Percentiles rank a stretch among this genome's conserved stretches.
Conservation (phyloP, 148 eudicot species). For the Rhododendron mucronatum region DNA sequence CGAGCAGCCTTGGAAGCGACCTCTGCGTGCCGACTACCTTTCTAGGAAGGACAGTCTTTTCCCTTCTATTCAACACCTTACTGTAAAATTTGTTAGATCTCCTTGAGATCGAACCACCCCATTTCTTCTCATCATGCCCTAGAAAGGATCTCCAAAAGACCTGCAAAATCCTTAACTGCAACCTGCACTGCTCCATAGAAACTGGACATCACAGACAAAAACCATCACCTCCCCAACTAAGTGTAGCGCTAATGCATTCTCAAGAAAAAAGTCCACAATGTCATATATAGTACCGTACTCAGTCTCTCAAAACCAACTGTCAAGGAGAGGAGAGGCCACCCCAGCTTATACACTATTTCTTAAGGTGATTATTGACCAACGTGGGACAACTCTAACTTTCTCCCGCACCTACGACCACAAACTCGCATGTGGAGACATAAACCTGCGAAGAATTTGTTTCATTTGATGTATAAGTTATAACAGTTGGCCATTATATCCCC, state of each 20-base stretch:
- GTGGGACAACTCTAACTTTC: not conserved
- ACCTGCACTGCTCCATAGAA: not conserved
- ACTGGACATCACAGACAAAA: not conserved
- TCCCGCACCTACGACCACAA: not conserved
- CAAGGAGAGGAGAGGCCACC: not conserved
- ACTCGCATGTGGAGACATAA: not conserved
- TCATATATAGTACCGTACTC: not conserved
- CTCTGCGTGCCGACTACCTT: not conserved
- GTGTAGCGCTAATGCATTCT: not conserved
- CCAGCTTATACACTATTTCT: not conserved
- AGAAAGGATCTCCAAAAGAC: not conserved
- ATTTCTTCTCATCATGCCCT: not conserved
- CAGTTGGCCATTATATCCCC: not conserved
- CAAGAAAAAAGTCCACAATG: not conserved
- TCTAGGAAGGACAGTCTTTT: not conserved
- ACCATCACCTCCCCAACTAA: not conserved
- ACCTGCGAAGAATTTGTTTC: not conserved
- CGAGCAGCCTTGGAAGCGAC: not conserved
- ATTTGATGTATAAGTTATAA: not conserved
- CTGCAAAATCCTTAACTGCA: not conserved
- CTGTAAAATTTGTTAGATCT: not conserved
- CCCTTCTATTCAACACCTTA: not conserved
- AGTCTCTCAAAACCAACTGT: not conserved
- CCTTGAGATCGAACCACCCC: not conserved
- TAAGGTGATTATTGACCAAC: not conserved